phyloP scores from a whole-genome alignment of 1,284 basidiomycete species.

The Fistulinella cinereoalba region DNA sequence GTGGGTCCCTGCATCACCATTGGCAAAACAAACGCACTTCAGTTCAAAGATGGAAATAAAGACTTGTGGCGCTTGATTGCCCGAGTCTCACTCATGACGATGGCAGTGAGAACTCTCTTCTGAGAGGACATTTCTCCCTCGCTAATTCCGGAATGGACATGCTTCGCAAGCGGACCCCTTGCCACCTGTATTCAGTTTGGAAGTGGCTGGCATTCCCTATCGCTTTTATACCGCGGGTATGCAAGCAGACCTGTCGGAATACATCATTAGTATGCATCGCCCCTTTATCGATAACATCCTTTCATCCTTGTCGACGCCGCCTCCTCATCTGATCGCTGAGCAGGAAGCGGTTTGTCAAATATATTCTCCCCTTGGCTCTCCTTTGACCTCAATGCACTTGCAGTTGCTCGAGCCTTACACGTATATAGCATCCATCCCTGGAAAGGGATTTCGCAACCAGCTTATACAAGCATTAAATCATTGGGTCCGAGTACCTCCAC shows the following conservation, averaged over 20 bases:
- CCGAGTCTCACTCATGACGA: conserved; percentile 9
- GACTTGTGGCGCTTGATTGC: conserved; percentile 8
- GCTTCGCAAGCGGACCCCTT: neutral
- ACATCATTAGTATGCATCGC: conserved; percentile 19
- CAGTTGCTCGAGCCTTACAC: conserved; percentile 86
- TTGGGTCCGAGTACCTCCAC: conserved; percentile 82
- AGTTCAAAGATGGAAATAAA: neutral
- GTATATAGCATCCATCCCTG: conserved; percentile 83
- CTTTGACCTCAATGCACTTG: conserved; percentile 8
- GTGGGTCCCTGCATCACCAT: neutral
- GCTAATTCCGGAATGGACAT: conserved; percentile 4
- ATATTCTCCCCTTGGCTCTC: neutral
- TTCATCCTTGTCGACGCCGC: conserved; percentile 14
- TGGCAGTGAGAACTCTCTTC: conserved; percentile 4
- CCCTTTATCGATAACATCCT: conserved; percentile 26
- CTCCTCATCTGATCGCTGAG: conserved; percentile 8
- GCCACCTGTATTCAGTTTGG: conserved; percentile 1
- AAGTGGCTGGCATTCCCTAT: conserved; percentile 2
- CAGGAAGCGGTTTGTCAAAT: conserved; percentile 21
- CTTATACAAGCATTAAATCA: conserved; percentile 92
- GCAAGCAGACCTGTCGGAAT: neutral
- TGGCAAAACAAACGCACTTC: neutral
- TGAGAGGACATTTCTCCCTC: neutral
- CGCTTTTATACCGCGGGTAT: conserved; percentile 11
- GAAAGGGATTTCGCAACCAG: conserved; percentile 90